Conservation (phyloP, 306 rosid species). For the Mimosa pudica region DNA sequence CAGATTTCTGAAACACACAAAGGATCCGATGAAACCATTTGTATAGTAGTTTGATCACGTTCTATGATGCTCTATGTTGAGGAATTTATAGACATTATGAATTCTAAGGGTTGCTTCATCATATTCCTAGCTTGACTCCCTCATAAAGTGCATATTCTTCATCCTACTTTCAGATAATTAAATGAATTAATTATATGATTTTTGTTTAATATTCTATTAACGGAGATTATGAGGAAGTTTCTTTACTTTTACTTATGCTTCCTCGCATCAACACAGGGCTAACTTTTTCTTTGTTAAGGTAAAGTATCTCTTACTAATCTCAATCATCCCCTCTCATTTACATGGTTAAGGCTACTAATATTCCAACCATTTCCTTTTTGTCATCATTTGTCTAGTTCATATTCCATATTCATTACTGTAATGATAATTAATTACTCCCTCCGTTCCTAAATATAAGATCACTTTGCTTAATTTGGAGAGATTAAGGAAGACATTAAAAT, state of each 20-base stretch:
- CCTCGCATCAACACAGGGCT: neutral
- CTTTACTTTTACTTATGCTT: slow-evolving; percentile 44
- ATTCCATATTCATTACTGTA: too few species aligned
- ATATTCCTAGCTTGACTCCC: slow-evolving; percentile 46
- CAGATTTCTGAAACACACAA: neutral
- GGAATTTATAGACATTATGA: neutral
- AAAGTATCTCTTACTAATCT: slow-evolving; percentile 43
- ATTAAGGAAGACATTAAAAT: too few species aligned
- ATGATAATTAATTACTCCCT: too few species aligned
- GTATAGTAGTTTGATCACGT: neutral
- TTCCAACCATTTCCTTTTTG: neutral
- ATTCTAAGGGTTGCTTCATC: neutral
- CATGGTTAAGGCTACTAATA: slow-evolving; percentile 24
- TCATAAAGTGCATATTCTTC: slow-evolving; percentile 36
- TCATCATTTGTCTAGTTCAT: neutral
- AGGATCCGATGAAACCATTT: neutral
- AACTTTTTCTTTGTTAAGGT: slow-evolving; percentile 31
- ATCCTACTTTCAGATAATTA: neutral
- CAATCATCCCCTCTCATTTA: neutral
- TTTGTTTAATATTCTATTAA: too few species aligned
- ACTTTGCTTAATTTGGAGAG: too few species aligned
- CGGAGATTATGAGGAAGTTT: slow-evolving; percentile 14
- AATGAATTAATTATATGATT: neutral
- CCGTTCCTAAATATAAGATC: too few species aligned
- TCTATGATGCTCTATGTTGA: neutral